phyloP scores from a whole-genome alignment of 164 flowering plant species.

The Umbellularia californica region DNA sequence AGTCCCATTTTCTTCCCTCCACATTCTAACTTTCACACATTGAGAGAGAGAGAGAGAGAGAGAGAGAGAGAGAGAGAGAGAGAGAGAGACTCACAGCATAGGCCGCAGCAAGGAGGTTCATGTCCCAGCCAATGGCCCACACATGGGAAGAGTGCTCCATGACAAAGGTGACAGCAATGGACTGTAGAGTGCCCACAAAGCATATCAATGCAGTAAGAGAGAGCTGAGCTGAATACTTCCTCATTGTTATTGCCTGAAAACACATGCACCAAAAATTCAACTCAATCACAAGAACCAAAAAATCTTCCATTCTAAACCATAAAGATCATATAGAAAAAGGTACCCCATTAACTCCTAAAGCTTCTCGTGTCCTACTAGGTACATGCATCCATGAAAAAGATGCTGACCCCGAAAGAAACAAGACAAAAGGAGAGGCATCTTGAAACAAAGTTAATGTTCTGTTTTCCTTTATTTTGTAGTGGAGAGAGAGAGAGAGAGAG shows the following conservation, averaged over 20 bases:
- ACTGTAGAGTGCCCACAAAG: conserved; percentile 77
- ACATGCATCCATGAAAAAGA: neutral
- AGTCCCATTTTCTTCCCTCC: no score
- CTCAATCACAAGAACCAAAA: neutral
- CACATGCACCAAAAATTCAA: neutral
- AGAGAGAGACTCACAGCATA: conserved; percentile 62
- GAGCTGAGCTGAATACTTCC: conserved; percentile 59
- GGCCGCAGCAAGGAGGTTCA: conserved; percentile 94
- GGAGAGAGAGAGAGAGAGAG: conserved; percentile 12
- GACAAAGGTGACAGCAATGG: conserved; percentile 75
- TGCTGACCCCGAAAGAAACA: neutral
- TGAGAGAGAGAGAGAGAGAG: conserved; percentile 2
- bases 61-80: conserved; percentile 8
- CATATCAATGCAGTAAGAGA: conserved; percentile 74
- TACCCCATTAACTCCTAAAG: neutral
- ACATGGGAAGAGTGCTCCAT: conserved; percentile 63
- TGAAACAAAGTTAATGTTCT: neutral
- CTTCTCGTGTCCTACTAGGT: neutral
- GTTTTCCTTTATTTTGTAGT: neutral
- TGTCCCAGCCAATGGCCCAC: conserved; percentile 87
- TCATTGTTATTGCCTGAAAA: conserved; percentile 58
- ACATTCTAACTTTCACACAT: neutral
- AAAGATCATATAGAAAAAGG: neutral
- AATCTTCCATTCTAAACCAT: neutral
- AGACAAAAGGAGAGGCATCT: neutral